Conservation (phyloP, 345 rosid species). For the Nephelium lappaceum region DNA sequence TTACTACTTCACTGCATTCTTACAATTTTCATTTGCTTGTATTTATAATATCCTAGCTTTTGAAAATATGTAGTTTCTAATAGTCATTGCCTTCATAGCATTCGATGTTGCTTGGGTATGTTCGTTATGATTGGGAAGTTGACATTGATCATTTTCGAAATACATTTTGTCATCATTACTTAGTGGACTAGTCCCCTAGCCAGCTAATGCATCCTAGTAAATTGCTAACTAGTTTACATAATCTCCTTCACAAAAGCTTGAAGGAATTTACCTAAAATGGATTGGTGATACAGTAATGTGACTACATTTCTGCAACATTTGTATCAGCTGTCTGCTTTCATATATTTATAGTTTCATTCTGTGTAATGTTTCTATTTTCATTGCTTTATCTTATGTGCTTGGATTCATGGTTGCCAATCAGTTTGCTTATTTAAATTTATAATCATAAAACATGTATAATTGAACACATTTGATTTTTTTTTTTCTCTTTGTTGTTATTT, state of each 20-base stretch:
- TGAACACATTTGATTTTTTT: background rate
- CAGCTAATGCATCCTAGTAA: background rate
- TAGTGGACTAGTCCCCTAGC: background rate
- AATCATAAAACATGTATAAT: background rate
- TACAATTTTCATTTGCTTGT: constrained; percentile 9
- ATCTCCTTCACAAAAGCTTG: background rate
- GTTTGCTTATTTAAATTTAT: background rate
- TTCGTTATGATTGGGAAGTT: background rate
- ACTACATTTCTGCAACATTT: background rate
- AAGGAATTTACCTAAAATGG: background rate
- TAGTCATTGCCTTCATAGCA: background rate
- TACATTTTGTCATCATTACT: background rate
- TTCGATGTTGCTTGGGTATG: background rate
- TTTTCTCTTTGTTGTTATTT: constrained; percentile 20
- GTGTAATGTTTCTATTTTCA: constrained; percentile 6
- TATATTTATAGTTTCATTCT: background rate
- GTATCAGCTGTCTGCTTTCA: background rate
- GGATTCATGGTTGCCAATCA: background rate
- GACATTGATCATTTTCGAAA: background rate
- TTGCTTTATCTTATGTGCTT: background rate
- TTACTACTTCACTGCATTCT: constrained; percentile 33
- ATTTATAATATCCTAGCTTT: background rate
- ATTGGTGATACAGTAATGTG: background rate
- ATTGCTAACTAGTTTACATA: background rate
- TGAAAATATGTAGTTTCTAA: background rate